These are phyloP conservation scores for Colletotrichum caudatum DNA, from an alignment of 2,329 filamentous ascomycete genomes.

Conservation along the genomic window DNA sequence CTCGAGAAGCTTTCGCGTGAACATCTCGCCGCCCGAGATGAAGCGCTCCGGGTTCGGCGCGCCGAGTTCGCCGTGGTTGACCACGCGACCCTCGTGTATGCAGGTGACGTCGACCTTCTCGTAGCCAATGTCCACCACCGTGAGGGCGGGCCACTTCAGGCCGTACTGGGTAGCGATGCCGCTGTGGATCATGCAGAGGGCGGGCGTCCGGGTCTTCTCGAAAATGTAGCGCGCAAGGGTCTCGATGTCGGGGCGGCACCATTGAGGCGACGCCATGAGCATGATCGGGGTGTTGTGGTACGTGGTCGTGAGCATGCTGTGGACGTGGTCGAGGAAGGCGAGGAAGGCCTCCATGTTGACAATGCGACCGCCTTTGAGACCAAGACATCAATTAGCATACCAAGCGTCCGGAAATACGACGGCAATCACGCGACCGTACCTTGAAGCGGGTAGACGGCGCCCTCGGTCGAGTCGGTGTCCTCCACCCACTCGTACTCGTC, in stretches of 20 bases:
- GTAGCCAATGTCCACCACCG: constrained; percentile 90
- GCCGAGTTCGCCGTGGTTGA: constrained; percentile 74
- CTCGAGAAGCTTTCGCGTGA: constrained; percentile 79
- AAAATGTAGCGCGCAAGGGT: constrained; percentile 93
- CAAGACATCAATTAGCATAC: constrained; percentile 33
- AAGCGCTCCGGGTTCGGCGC: constrained; percentile 62
- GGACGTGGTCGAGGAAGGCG: constrained; percentile 91
- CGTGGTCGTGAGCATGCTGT: constrained; percentile 87
- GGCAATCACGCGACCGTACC: constrained; percentile 54
- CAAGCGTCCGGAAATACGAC: neutral
- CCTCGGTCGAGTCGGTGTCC: constrained; percentile 87
- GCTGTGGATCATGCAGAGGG: constrained; percentile 90
- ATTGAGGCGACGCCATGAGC: constrained; percentile 88
- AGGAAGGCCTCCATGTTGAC: constrained; percentile 94
- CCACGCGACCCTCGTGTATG: constrained; percentile 82
- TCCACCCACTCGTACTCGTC: constrained; percentile 83
- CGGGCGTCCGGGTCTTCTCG: constrained; percentile 95
- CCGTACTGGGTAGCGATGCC: constrained; percentile 90
- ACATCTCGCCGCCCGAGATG: constrained; percentile 85
- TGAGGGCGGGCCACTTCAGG: constrained; percentile 79
- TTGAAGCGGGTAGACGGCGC: constrained; percentile 87
- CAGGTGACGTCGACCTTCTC: constrained; percentile 95
- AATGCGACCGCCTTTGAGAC: constrained; percentile 77
- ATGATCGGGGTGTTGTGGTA: constrained; percentile 97
- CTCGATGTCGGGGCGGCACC: constrained; percentile 90